phyloP scores from a whole-genome alignment of 2,329 filamentous ascomycete species.

The Colletotrichum cuscutae region DNA sequence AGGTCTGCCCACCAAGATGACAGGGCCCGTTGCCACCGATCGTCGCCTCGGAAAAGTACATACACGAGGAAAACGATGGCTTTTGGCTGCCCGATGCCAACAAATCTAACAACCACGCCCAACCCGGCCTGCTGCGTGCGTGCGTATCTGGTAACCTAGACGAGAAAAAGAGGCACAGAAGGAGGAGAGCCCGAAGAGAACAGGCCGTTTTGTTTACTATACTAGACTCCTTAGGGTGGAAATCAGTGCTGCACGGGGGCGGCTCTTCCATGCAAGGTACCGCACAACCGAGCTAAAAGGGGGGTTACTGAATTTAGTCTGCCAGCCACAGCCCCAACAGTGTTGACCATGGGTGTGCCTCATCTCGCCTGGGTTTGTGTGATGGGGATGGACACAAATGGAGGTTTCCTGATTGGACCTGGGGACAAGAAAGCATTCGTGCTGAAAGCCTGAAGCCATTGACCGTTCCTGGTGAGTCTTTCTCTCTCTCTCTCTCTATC shows the following conservation, averaged over 20 bases:
- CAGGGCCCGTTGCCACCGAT: constrained; percentile 25
- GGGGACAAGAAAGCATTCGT: neutral
- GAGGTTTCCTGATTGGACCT: neutral
- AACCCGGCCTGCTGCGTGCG: neutral
- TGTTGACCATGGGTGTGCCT: constrained; percentile 1
- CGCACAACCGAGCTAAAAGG: neutral
- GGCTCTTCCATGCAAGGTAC: constrained; percentile 18
- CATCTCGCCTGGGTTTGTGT: neutral
- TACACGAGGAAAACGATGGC: neutral
- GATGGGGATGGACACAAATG: constrained; percentile 3
- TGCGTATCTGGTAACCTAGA: neutral
- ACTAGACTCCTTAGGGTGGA: constrained; percentile 11
- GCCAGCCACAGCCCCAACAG: constrained; percentile 7
- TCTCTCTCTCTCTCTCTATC: too few relatives aligned
- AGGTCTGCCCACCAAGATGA: neutral
- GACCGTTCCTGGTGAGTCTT: neutral
- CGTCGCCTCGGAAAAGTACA: neutral
- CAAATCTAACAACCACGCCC: too few relatives aligned
- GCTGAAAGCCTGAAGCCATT: neutral
- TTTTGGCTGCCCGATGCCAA: neutral
- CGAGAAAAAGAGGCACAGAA: neutral
- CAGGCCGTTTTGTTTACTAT: constrained; percentile 24
- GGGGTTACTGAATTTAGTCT: constrained; percentile 30
- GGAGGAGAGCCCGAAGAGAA: neutral
- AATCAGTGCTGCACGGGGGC: constrained; percentile 3